phyloP scores from a whole-genome alignment of 768 basidiomycete species.

The Mycena albidolilacea region DNA sequence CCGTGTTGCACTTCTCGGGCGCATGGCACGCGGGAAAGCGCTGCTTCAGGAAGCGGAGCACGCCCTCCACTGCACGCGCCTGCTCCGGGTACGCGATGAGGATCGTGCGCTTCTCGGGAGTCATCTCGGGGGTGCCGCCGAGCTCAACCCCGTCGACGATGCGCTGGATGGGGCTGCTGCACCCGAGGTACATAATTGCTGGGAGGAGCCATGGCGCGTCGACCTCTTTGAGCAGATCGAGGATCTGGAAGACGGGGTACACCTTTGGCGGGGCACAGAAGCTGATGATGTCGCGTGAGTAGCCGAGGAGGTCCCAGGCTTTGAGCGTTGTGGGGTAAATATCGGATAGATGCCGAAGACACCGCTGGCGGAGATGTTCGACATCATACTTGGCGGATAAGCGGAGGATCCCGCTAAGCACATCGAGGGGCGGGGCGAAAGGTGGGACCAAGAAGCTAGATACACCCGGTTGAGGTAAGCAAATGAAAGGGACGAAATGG shows the following conservation, averaged over 20 bases:
- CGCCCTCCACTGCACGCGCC: constrained; percentile 6
- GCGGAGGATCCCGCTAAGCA: constrained; percentile 28
- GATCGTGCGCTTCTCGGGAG: constrained; percentile 28
- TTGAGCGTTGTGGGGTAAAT: constrained; percentile 32
- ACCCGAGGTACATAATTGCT: constrained; percentile 35
- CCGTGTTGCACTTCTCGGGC: constrained; percentile 28
- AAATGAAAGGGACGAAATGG: background rate
- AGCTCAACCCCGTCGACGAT: constrained; percentile 31
- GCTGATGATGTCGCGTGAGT: constrained; percentile 30
- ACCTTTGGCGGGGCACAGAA: constrained; percentile 25
- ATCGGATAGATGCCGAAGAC: constrained; percentile 29
- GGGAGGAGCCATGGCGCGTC: constrained; percentile 31
- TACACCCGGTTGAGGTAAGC: background rate
- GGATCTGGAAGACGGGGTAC: constrained; percentile 31
- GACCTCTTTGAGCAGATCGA: constrained; percentile 23
- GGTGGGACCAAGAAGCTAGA: constrained; percentile 33
- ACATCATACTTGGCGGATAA: constrained; percentile 37
- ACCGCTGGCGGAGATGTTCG: constrained; percentile 25
- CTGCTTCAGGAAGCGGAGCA: constrained; percentile 28
- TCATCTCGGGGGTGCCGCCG: constrained; percentile 7
- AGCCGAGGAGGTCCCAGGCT: constrained; percentile 29
- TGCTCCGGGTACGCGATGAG: constrained; percentile 31
- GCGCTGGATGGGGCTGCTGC: constrained; percentile 32
- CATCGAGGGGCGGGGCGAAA: constrained; percentile 19
- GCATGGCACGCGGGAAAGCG: constrained; percentile 18